Conservation (phyloP, 441 rosid species). For the Macaranga tanarius region DNA sequence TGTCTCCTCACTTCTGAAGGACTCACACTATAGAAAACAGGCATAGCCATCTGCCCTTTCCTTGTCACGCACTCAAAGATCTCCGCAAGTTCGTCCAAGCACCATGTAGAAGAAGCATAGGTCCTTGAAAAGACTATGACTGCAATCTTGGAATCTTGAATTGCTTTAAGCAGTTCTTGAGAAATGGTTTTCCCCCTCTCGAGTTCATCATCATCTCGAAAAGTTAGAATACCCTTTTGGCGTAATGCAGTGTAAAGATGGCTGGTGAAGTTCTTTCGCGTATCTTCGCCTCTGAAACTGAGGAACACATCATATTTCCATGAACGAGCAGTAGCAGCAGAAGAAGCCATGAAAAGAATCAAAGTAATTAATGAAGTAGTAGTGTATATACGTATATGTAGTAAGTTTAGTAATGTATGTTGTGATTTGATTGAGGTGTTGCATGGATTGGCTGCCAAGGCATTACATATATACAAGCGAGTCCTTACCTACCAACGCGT, state of each 20-base stretch:
- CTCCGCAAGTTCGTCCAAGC: conserved; percentile 34
- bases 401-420: too few relatives aligned
- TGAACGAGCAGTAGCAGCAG: background rate
- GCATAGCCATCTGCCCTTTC: conserved; percentile 23
- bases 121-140: conserved; percentile 30
- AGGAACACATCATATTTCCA: conserved; percentile 25
- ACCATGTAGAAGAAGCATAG: conserved; percentile 33
- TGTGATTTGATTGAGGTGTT: too few relatives aligned
- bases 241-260: conserved; percentile 12
- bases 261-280: conserved; percentile 10
- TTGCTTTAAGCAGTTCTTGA: conserved; percentile 7
- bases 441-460: too few relatives aligned
- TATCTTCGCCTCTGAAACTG: conserved; percentile 22
- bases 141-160: conserved; percentile 25
- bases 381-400: too few relatives aligned
- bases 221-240: conserved; percentile 15
- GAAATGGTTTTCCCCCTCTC: conserved; percentile 5
- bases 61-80: conserved; percentile 23
- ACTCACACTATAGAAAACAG: conserved; percentile 40
- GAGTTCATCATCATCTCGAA: conserved; percentile 8
- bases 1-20: conserved; percentile 36
- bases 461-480: too few relatives aligned
- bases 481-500: too few relatives aligned
- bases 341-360: background rate
- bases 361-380: too few relatives aligned